These are phyloP conservation scores for Hypoxylon sp. DNA, from an alignment of 2,329 filamentous ascomycete species.

Conservation along the genomic window DNA sequence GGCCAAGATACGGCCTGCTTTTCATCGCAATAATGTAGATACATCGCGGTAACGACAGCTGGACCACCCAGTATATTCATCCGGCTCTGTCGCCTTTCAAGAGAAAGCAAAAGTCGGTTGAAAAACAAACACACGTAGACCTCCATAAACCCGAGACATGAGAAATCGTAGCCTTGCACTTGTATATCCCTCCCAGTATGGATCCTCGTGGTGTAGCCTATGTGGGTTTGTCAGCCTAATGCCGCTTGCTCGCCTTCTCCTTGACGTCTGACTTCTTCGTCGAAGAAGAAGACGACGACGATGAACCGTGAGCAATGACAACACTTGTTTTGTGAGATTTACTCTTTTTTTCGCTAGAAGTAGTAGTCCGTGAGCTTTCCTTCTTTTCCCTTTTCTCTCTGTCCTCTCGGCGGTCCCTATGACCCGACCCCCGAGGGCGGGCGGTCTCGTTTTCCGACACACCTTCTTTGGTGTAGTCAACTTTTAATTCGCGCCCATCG, in stretches of 20 bases:
- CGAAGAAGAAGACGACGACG: constrained; percentile 24
- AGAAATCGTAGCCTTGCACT: constrained; percentile 12
- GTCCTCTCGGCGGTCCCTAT: constrained; percentile 34
- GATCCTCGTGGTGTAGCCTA: neutral
- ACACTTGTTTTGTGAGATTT: constrained; percentile 38
- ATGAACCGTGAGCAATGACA: constrained; percentile 42
- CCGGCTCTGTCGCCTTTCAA: constrained; percentile 3
- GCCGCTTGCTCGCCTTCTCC: constrained; percentile 31
- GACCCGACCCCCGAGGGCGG: constrained; percentile 24
- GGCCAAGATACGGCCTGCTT: constrained; percentile 7
- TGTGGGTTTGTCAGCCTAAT: constrained; percentile 11
- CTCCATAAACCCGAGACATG: constrained; percentile 1
- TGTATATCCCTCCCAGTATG: neutral
- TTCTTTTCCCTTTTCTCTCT: constrained; percentile 39
- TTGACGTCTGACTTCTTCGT: constrained; percentile 24
- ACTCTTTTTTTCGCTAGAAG: constrained; percentile 35
- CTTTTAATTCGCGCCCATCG: constrained; percentile 40
- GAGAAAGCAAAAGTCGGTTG: constrained; percentile 9
- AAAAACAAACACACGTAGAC: constrained; percentile 2
- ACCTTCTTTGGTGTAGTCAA: constrained; percentile 43
- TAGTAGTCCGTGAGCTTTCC: constrained; percentile 28
- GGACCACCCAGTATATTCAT: constrained; percentile 19
- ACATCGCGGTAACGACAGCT: constrained; percentile 32
- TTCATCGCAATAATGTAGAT: constrained; percentile 28
- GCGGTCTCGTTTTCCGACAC: constrained; percentile 38